phyloP scores from a whole-genome alignment of 352 stramenopile genomes.

The Pythium coloratum region DNA sequence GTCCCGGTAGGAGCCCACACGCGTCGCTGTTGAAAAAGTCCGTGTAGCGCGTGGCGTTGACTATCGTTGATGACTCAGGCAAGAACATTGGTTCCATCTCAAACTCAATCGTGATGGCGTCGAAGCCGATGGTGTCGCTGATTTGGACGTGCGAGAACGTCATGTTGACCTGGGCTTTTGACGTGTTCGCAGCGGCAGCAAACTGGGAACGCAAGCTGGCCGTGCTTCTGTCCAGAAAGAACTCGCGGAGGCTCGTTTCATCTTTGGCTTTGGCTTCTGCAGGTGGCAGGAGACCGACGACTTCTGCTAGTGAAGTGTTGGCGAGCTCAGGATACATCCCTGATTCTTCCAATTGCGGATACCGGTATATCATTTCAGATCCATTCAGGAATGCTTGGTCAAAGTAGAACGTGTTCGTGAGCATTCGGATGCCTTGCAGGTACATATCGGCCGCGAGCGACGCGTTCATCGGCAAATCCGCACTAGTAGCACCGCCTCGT shows the following conservation, averaged over 20 bases:
- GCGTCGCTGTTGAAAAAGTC: neutral
- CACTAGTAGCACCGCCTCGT: neutral
- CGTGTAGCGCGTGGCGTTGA: neutral
- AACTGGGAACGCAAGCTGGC: neutral
- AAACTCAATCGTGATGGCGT: neutral
- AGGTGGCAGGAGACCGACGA: neutral
- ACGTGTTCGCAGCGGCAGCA: neutral
- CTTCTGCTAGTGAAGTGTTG: neutral
- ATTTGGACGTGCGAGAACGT: neutral
- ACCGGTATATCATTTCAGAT: neutral
- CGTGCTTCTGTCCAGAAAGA: neutral
- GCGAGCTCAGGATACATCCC: neutral
- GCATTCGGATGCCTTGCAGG: neutral
- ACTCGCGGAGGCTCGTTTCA: neutral
- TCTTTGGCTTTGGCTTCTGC: neutral
- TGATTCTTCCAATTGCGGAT: neutral
- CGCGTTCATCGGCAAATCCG: constrained; percentile 9
- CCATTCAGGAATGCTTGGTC: neutral
- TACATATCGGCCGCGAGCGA: constrained; percentile 8
- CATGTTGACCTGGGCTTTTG: neutral
- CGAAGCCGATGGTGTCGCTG: neutral
- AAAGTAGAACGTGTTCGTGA: neutral
- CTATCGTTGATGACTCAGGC: neutral
- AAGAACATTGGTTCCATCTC: neutral
- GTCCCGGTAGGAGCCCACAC: neutral